A percentile compares a stretch with the other conserved stretches of the same genome.
phyloP scores from a whole-genome alignment of 2,329 filamentous ascomycete genomes.

The Herpotrichia juniperi region DNA sequence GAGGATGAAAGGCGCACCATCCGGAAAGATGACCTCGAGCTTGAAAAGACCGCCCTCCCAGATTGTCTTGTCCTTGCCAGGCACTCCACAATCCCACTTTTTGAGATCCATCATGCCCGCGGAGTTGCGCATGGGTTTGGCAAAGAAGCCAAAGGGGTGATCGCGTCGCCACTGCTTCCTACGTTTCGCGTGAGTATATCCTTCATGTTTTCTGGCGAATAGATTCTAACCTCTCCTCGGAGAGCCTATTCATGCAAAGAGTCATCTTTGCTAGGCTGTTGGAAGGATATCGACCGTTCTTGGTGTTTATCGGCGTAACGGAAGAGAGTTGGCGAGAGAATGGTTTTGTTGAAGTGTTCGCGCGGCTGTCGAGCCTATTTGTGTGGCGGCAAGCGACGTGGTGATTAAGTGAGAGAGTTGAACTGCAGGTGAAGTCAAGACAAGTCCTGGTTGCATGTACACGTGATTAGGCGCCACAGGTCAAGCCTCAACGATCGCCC shows the following conservation, averaged over 20 bases:
- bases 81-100: constrained; percentile 95
- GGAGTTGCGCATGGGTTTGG: constrained; percentile 79
- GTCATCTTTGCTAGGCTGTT: constrained; percentile 64
- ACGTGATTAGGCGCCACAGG: neutral
- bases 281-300: neutral
- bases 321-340: neutral
- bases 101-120: constrained; percentile 89
- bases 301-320: neutral
- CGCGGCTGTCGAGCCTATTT: constrained; percentile 1
- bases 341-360: neutral
- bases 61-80: constrained; percentile 93
- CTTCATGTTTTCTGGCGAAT: neutral
- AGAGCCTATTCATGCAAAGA: constrained; percentile 77
- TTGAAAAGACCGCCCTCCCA: constrained; percentile 99
- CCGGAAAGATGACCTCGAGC: constrained; percentile 88
- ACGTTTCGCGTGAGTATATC: constrained; percentile 22
- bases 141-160: constrained; percentile 97
- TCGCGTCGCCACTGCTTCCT: constrained; percentile 98
- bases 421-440: neutral
- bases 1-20: constrained; percentile 59
- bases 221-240: constrained; percentile 43
- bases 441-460: neutral
- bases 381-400: neutral
- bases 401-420: neutral
- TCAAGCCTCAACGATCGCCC: constrained; percentile 6